phyloP scores from a whole-genome alignment of 1,139 yeast species.

The Scheffersomyces illinoinensis region DNA sequence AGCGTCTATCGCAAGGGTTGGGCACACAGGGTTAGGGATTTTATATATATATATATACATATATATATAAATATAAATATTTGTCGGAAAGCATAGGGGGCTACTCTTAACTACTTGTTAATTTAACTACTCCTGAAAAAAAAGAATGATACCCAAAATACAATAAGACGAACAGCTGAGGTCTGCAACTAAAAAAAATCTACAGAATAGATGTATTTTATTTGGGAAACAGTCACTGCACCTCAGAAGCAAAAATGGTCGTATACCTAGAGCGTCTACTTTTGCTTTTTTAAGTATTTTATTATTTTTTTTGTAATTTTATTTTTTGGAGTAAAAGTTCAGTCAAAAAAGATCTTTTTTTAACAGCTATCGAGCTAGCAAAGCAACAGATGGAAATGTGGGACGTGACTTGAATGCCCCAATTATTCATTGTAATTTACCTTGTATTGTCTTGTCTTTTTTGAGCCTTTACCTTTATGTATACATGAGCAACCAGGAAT shows the following conservation, averaged over 20 bases:
- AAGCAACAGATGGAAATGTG: background rate
- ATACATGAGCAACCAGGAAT: background rate
- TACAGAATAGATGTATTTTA: background rate
- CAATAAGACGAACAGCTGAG: background rate
- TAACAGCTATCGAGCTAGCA: background rate
- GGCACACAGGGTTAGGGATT: background rate
- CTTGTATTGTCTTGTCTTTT: background rate
- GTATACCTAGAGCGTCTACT: background rate
- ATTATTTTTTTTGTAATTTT: background rate
- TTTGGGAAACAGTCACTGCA: background rate
- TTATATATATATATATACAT: too few relatives aligned
- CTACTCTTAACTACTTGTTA: background rate
- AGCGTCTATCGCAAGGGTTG: background rate
- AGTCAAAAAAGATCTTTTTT: background rate
- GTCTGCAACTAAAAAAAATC: background rate
- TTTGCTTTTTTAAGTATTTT: background rate
- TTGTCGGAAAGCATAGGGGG: background rate
- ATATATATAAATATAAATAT: too few relatives aligned
- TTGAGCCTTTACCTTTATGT: background rate
- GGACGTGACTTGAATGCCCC: background rate
- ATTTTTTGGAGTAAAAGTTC: background rate
- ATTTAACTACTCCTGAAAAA: background rate
- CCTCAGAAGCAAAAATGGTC: background rate
- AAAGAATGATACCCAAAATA: background rate
- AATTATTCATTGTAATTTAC: background rate